Conservation (phyloP, 2,329 filamentous ascomycete genomes). For the Berkeleyomyces basicola region DNA sequence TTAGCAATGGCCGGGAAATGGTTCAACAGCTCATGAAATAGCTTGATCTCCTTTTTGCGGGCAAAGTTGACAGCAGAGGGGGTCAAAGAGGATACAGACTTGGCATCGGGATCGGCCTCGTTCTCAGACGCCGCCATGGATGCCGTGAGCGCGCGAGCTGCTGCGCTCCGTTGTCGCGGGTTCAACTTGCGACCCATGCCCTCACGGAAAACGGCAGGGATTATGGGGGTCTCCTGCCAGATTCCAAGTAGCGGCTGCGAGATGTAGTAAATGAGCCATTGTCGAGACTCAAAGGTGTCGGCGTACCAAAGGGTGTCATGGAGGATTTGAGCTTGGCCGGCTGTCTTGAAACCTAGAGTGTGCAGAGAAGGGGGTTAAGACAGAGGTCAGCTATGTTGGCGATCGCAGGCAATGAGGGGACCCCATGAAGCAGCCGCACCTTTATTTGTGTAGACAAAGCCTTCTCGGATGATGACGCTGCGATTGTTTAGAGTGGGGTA, state of each 20-base stretch:
- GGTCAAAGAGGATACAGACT: not conserved
- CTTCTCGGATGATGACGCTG: constrained; percentile 88
- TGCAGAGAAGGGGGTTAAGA: not conserved
- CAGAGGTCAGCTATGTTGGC: not conserved
- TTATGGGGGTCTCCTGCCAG: constrained; percentile 59
- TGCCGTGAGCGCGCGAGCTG: constrained; percentile 1
- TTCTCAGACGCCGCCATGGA: constrained; percentile 17
- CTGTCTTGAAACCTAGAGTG: constrained; percentile 65
- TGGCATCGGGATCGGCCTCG: constrained; percentile 17
- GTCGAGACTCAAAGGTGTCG: constrained; percentile 71
- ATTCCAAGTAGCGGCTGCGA: constrained; percentile 72
- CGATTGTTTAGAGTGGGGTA: constrained; percentile 85
- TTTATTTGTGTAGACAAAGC: constrained; percentile 89
- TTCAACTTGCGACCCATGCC: constrained; percentile 23
- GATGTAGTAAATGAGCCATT: constrained; percentile 96
- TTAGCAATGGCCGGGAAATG: constrained; percentile 90
- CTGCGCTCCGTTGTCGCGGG: constrained; percentile 16
- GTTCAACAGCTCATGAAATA: constrained; percentile 75
- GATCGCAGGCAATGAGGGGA: not conserved
- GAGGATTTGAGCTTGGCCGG: constrained; percentile 78
- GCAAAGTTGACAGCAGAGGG: constrained; percentile 24
- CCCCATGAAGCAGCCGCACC: constrained; percentile 33
- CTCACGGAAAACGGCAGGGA: constrained; percentile 43
- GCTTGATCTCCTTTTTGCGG: constrained; percentile 69
- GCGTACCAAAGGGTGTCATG: constrained; percentile 77